These are phyloP conservation scores for Lasiosphaeria miniovina DNA, from an alignment of 495 filamentous ascomycete species.

Conservation along the genomic window DNA sequence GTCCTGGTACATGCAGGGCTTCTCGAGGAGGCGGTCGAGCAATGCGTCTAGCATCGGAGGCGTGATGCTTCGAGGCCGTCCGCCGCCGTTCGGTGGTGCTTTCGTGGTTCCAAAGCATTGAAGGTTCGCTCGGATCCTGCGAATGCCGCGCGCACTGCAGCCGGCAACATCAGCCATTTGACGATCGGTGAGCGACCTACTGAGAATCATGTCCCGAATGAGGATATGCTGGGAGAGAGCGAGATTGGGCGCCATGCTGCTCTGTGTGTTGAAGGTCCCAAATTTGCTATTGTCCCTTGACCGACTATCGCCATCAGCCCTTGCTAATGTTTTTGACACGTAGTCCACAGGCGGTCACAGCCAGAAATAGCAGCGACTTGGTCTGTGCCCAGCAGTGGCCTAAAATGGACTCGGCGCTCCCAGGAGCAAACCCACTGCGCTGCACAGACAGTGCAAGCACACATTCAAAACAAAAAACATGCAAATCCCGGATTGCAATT, in stretches of 20 bases:
- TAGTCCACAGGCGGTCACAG: too few species aligned
- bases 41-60: neutral
- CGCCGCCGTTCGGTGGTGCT: neutral
- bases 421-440: too few species aligned
- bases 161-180: neutral
- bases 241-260: neutral
- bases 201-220: neutral
- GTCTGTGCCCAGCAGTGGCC: too few species aligned
- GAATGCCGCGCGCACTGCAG: neutral
- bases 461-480: too few species aligned
- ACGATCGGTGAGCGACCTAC: neutral
- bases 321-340: too few species aligned
- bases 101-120: neutral
- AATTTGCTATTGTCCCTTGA: too few species aligned
- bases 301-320: too few species aligned
- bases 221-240: neutral
- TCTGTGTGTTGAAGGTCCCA: too few species aligned
- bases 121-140: neutral
- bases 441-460: too few species aligned
- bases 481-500: too few species aligned
- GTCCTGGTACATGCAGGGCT: neutral
- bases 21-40: neutral
- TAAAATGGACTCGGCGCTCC: too few species aligned
- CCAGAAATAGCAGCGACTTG: too few species aligned
- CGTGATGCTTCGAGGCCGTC: neutral